These are phyloP conservation scores for Penicillium crystallinum DNA, from an alignment of 495 filamentous ascomycete genomes.

Conservation along the genomic window DNA sequence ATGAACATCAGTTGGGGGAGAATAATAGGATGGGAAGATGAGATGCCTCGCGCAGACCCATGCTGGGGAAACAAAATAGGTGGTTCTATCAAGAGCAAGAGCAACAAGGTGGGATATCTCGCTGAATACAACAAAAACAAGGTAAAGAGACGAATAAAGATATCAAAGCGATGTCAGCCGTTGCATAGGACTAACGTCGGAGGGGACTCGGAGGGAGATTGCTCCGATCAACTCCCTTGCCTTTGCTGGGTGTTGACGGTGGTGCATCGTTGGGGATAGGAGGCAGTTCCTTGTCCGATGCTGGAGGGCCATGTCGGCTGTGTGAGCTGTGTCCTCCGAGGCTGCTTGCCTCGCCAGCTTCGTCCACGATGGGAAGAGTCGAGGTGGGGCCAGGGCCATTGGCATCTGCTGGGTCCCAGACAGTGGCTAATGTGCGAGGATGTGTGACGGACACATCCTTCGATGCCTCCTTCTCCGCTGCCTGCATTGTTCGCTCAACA, in stretches of 20 bases:
- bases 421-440: slow-evolving; percentile 46
- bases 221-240: slow-evolving; percentile 21
- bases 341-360: slow-evolving; percentile 76
- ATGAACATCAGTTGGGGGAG: slow-evolving; percentile 30
- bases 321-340: slow-evolving; percentile 51
- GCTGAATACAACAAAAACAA: slow-evolving; percentile 22
- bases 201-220: slow-evolving; percentile 2
- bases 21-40: slow-evolving; percentile 6
- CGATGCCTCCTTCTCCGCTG: slow-evolving; percentile 46
- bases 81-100: slow-evolving; percentile 24
- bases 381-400: slow-evolving; percentile 49
- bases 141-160: slow-evolving; percentile 11
- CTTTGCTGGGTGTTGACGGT: slow-evolving; percentile 20
- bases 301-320: slow-evolving; percentile 29
- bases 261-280: slow-evolving; percentile 37
- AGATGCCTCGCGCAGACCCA: slow-evolving; percentile 21
- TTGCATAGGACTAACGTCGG: slow-evolving; percentile 3
- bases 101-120: slow-evolving; percentile 19
- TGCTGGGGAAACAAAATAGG: slow-evolving; percentile 11
- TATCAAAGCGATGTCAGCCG: slow-evolving; percentile 6
- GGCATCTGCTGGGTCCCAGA: slow-evolving; percentile 52
- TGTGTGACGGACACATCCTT: slow-evolving; percentile 53
- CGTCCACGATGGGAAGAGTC: slow-evolving; percentile 90
- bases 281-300: slow-evolving; percentile 50
- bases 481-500: slow-evolving; percentile 43